A percentile compares a stretch with the other conserved stretches of the same genome.
Evolutionary conservation across 345 rosid genomes (phyloP).

Genomic region (Raphanus raphanistrum): DNA sequence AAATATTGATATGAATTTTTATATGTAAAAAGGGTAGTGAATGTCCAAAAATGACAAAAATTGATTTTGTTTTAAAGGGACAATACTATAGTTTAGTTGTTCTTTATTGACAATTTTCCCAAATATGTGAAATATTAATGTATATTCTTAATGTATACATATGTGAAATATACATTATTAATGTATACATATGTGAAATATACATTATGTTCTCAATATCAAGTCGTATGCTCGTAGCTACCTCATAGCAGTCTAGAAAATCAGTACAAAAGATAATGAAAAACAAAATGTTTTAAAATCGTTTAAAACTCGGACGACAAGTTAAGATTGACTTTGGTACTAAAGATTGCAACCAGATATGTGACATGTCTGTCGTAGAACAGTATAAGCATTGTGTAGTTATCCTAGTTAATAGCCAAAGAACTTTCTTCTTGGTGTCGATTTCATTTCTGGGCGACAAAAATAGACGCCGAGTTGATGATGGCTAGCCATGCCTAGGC

Average conservation of each 20-base stretch:
- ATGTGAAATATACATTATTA: neutral
- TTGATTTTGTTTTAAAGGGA: no score
- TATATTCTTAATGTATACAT: no score
- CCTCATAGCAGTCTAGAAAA: slow-evolving; percentile 2
- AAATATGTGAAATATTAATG: no score
- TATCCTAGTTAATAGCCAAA: neutral
- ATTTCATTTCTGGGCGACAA: slow-evolving; percentile 10
- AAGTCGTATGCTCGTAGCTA: neutral
- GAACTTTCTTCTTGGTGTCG: neutral
- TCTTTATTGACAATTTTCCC: no score
- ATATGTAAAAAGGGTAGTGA: no score
- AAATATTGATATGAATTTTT: no score
- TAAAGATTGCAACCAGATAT: slow-evolving; percentile 4
- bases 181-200: neutral
- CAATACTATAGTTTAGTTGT: no score
- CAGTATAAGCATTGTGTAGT: slow-evolving; percentile 13
- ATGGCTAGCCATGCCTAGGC: neutral
- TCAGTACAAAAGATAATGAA: neutral
- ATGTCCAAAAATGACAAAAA: no score
- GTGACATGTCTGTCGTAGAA: neutral
- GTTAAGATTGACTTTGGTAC: neutral
- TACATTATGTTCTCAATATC: neutral
- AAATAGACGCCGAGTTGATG: neutral
- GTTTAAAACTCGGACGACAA: neutral
- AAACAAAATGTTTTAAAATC: neutral